Evolutionary conservation across 2,329 filamentous ascomycete species (phyloP).

Genomic region (Phialophora tarda): DNA sequence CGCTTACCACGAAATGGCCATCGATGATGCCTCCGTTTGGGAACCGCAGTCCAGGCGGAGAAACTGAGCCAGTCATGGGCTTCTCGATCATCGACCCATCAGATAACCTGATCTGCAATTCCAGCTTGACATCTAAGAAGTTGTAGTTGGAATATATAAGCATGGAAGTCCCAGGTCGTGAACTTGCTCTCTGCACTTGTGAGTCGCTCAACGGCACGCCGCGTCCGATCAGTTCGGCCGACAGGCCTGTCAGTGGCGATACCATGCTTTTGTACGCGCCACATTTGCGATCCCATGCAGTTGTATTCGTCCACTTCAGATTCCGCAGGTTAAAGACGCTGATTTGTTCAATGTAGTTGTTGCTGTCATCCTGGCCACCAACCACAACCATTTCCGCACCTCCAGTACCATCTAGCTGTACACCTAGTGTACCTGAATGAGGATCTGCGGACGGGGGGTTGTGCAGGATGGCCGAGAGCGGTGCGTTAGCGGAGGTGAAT

Average conservation of each 20-base stretch:
- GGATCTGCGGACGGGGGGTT: conserved; percentile 82
- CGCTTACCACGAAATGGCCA: conserved; percentile 95
- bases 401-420: conserved; percentile 86
- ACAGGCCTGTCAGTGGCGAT: conserved; percentile 68
- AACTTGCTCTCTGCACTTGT: conserved; percentile 21
- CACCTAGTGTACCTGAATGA: conserved; percentile 85
- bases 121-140: conserved; percentile 94
- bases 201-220: conserved; percentile 33
- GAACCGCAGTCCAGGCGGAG: conserved; percentile 89
- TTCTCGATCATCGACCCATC: conserved; percentile 86
- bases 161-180: conserved; percentile 68
- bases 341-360: conserved; percentile 98
- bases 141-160: conserved; percentile 99
- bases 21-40: conserved; percentile 96
- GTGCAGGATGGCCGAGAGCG: conserved; percentile 84
- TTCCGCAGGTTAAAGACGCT: conserved; percentile 97
- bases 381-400: conserved; percentile 98
- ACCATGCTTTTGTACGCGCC: conserved; percentile 96
- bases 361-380: conserved; percentile 94
- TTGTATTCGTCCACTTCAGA: conserved; percentile 92
- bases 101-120: conserved; percentile 83
- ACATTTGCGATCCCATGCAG: conserved; percentile 85
- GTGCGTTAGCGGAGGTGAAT: conserved; percentile 83
- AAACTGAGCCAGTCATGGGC: conserved; percentile 83
- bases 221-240: conserved; percentile 40